Conservation (phyloP, 2,329 filamentous ascomycete genomes). For the Colletotrichum lupini region DNA sequence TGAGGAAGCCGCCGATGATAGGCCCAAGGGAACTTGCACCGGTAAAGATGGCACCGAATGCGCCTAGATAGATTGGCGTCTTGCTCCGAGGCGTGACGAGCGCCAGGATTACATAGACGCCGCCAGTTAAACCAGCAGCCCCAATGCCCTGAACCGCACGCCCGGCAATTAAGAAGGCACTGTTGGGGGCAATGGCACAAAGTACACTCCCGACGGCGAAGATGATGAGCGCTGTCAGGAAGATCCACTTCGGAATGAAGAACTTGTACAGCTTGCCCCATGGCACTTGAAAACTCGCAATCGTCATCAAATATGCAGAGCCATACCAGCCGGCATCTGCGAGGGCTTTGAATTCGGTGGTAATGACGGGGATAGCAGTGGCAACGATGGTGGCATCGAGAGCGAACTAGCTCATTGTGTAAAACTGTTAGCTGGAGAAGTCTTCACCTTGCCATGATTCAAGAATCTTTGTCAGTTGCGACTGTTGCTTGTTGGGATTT, state of each 20-base stretch:
- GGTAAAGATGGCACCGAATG: conserved; percentile 63
- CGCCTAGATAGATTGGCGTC: conserved; percentile 47
- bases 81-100: conserved; percentile 64
- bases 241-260: conserved; percentile 59
- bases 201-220: conserved; percentile 58
- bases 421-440: not conserved
- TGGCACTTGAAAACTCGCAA: conserved; percentile 52
- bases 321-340: conserved; percentile 25
- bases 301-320: not conserved
- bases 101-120: conserved; percentile 67
- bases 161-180: conserved; percentile 51
- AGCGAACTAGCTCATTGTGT: not conserved
- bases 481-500: too few species aligned
- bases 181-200: conserved; percentile 53
- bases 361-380: conserved; percentile 34
- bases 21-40: not conserved
- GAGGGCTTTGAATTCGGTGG: conserved; percentile 28
- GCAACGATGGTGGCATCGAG: conserved; percentile 40
- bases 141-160: conserved; percentile 50
- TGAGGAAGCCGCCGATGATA: conserved; percentile 54
- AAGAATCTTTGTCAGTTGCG: too few species aligned
- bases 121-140: conserved; percentile 47
- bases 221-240: conserved; percentile 43
- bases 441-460: not conserved
- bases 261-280: conserved; percentile 67